Base-by-base conservation (phyloP, 768 basidiomycete genomes). In the Suillus placidus region DNA sequence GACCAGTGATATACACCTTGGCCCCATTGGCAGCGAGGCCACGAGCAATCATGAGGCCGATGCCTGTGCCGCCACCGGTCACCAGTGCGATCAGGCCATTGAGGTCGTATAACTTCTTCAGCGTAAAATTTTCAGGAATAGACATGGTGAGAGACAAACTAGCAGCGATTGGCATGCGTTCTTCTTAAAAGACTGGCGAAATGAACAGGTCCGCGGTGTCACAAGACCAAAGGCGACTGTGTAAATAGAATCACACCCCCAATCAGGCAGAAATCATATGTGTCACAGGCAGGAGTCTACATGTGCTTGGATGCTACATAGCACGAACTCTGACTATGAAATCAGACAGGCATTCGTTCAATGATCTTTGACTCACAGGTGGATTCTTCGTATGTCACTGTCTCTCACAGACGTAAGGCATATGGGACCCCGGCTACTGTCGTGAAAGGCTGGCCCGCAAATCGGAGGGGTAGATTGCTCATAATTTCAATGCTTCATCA, bases 1-100 rank as follows among this genome's bases (percentile, higher is more conserved):
- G 81, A 26, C 90, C 90, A 4, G 87, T 89, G 70, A 94, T 91
- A 72, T 94, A 94, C 18, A 93, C 92, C 69, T 87, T 90, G 14
- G 92, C 91, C 1, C 92, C 91, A 70, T 88, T 90, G 35, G 88
- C 83, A 16, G 92, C 92, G 16, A 94, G 82, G 5, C 90, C 92
- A 63, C 83, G 81, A 13, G 91, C 80, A 63, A 92, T 92, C 85
- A 89, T 87, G 65, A 88, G 74, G 38, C 85, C 85, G 62, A 86
- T 87, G 23, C 84, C 83, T 3, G 81, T 83, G n/a, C 81, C 84
- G 14, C 81, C 83, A 10, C 83, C 83, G 1, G 83, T 82, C 43
- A 84, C 81, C 47, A 84, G 73, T 4, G 82, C 82, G 8, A 91
- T 77, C 34, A 85, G 81, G 23, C 86, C 87, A 32, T 81, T 75